These are phyloP conservation scores for Phycomyces blakesleeanus DNA, from an alignment of 192 early-diverging fungal genomes.

Conservation along the genomic window DNA sequence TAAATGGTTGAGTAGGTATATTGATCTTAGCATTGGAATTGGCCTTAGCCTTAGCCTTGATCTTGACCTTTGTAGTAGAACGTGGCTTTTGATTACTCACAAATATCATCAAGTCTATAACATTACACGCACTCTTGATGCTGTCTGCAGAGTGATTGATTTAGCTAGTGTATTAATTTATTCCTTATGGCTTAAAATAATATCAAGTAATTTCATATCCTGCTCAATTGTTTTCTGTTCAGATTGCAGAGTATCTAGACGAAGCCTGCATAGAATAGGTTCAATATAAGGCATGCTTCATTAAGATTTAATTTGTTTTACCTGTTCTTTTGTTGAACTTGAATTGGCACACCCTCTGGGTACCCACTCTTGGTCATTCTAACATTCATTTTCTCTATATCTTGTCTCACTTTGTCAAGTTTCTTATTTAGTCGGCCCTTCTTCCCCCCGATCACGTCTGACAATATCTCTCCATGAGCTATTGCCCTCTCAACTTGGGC, in stretches of 20 bases:
- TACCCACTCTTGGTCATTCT: conserved; percentile 31
- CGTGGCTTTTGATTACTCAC: no score
- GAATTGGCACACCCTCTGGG: conserved; percentile 20
- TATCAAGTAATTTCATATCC: conserved; percentile 3
- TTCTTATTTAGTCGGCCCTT: conserved; percentile 27
- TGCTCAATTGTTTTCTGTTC: conserved; percentile 18
- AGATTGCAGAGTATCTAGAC: conserved; percentile 2
- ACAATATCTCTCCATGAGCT: conserved; percentile 13
- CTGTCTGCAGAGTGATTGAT: no score
- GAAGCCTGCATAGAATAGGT: conserved; percentile 8
- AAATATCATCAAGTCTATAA: no score
- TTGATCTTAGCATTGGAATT: no score
- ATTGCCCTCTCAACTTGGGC: conserved; percentile 22
- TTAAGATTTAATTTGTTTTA: conserved; percentile 4
- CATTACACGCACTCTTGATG: no score
- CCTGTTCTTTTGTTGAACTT: conserved; percentile 37
- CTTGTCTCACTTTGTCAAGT: conserved; percentile 22
- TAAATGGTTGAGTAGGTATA: no score
- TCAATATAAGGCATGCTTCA: not conserved
- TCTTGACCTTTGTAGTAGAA: no score
- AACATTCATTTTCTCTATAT: conserved; percentile 27
- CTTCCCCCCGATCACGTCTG: conserved; percentile 6
- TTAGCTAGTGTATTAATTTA: no score
- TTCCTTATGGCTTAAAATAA: no score
- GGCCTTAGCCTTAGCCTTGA: no score